These are phyloP conservation scores for Pyropia yezoensis DNA, from an alignment of 23 red algal species.

Conservation along the genomic window DNA sequence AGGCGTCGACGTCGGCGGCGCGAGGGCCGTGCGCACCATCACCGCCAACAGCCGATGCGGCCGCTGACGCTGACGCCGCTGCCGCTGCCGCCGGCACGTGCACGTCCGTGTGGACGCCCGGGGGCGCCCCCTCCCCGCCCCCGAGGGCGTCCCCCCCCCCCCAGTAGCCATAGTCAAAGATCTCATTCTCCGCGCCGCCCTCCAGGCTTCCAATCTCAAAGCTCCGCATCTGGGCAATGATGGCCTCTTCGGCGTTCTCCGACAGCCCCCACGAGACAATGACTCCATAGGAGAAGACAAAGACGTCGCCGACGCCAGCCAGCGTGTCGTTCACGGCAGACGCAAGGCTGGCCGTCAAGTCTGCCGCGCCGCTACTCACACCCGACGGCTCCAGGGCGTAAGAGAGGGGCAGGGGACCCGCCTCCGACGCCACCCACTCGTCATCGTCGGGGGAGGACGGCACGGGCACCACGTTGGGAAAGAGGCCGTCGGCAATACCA, in stretches of 20 bases:
- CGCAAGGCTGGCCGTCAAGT: too few species aligned
- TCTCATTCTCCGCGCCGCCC: slow-evolving; percentile 31
- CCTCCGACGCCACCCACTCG: too few species aligned
- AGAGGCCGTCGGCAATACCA: too few species aligned
- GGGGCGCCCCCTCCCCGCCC: not conserved
- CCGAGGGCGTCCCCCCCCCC: too few species aligned
- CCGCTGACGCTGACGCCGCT: not conserved
- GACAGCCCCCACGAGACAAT: slow-evolving; percentile 37
- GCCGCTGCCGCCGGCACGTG: not conserved
- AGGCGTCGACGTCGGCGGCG: too few species aligned
- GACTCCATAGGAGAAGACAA: slow-evolving; percentile 53
- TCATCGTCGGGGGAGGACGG: too few species aligned
- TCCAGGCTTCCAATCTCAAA: slow-evolving; percentile 38
- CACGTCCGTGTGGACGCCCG: not conserved
- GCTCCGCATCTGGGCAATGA: slow-evolving; percentile 28
- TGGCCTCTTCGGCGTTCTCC: slow-evolving; percentile 22
- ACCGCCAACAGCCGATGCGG: not conserved
- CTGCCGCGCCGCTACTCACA: too few species aligned
- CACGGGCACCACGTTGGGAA: too few species aligned
- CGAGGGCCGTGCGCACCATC: too few species aligned
- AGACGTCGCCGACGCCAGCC: slow-evolving; percentile 27
- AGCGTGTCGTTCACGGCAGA: not conserved
- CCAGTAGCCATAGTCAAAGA: slow-evolving; percentile 29
- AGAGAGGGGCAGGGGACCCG: too few species aligned
- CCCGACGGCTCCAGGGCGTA: too few species aligned